phyloP scores from a whole-genome alignment of 2,329 filamentous ascomycete genomes.

The Colletotrichum gloeosporioides region DNA sequence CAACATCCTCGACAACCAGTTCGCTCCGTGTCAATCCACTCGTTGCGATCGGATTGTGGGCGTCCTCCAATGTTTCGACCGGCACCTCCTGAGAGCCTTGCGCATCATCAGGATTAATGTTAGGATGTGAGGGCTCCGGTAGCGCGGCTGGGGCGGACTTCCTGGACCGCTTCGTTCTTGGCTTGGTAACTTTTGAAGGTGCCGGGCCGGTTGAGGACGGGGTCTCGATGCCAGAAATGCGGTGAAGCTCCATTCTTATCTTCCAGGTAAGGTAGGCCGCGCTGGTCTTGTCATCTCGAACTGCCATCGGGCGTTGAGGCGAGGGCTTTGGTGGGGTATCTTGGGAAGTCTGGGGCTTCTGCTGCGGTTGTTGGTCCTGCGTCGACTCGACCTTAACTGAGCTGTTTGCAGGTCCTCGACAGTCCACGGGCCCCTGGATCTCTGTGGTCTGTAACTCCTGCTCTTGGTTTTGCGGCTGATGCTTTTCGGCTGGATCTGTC shows the following conservation, averaged over 20 bases:
- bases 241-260: slow-evolving; percentile 44
- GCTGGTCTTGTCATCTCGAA: slow-evolving; percentile 51
- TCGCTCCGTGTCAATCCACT: background rate
- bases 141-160: slow-evolving; percentile 45
- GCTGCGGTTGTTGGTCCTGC: background rate
- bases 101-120: background rate
- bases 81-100: background rate
- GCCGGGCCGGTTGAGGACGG: background rate
- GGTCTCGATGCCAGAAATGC: slow-evolving; percentile 32
- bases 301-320: slow-evolving; percentile 42
- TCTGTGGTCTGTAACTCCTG: background rate
- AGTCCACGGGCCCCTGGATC: background rate
- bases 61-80: background rate
- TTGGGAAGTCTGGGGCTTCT: background rate
- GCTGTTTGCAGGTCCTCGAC: background rate
- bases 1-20: background rate
- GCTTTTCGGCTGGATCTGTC: background rate
- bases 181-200: background rate
- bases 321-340: slow-evolving; percentile 22
- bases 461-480: background rate
- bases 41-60: background rate
- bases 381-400: background rate
- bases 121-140: background rate
- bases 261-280: slow-evolving; percentile 50
- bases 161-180: slow-evolving; percentile 37